These are phyloP conservation scores for Sporothrix pseudoabietina DNA, from an alignment of 2,329 filamentous ascomycete genomes.

Conservation along the genomic window DNA sequence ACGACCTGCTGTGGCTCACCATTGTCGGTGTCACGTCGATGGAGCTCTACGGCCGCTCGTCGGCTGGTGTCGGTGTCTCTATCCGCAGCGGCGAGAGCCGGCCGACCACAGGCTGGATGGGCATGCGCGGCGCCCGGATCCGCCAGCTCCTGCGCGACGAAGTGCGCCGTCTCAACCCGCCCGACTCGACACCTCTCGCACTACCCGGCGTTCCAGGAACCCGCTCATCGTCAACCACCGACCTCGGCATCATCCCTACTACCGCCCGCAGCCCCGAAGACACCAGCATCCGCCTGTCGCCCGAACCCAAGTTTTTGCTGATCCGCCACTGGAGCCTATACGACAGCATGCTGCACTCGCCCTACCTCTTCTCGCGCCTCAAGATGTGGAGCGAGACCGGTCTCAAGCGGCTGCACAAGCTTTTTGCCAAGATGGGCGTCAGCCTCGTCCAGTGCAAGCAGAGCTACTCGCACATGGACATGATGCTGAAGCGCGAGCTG, in stretches of 20 bases:
- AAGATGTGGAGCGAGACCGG: slow-evolving; percentile 94
- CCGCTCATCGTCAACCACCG: slow-evolving; percentile 54
- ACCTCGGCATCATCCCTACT: slow-evolving; percentile 83
- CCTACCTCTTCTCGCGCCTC: slow-evolving; percentile 86
- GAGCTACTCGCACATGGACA: slow-evolving; percentile 97
- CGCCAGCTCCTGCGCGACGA: slow-evolving; percentile 87
- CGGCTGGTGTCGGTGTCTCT: slow-evolving; percentile 71
- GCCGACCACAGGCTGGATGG: slow-evolving; percentile 72
- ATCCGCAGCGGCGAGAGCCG: slow-evolving; percentile 55
- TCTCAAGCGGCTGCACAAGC: slow-evolving; percentile 84
- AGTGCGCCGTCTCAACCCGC: slow-evolving; percentile 88
- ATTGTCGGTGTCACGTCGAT: slow-evolving; percentile 95
- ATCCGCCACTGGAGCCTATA: slow-evolving; percentile 97
- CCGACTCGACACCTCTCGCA: slow-evolving; percentile 51
- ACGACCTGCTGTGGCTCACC: slow-evolving; percentile 90
- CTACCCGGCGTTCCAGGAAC: slow-evolving; percentile 50
- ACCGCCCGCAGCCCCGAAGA: slow-evolving; percentile 88
- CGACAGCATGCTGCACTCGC: slow-evolving; percentile 97
- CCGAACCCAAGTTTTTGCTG: slow-evolving; percentile 89
- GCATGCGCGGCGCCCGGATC: slow-evolving; percentile 78
- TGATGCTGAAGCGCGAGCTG: slow-evolving; percentile 82
- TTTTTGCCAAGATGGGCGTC: slow-evolving; percentile 97
- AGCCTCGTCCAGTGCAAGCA: slow-evolving; percentile 92
- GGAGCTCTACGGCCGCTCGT: slow-evolving; percentile 85
- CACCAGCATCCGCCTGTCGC: slow-evolving; percentile 86